Evolutionary conservation across 495 filamentous ascomycete species (phyloP).

Genomic region (Neurospora sp.): DNA sequence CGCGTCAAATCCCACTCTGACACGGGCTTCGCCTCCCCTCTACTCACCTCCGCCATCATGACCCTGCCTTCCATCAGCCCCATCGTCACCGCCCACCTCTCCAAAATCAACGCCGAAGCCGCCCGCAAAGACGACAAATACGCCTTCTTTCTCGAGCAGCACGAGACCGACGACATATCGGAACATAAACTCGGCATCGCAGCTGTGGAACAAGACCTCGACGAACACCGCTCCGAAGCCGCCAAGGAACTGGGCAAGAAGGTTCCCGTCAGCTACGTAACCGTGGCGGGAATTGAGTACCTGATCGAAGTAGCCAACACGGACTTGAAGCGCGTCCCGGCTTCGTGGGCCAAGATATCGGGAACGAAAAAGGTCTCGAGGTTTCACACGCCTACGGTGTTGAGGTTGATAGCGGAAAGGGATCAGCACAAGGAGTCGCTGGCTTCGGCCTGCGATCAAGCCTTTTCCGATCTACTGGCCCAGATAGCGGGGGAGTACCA

Average conservation of each 20-base stretch:
- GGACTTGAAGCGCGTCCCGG: constrained; percentile 73
- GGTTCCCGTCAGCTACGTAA: constrained; percentile 61
- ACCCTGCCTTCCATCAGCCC: constrained; percentile 67
- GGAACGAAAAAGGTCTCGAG: constrained; percentile 88
- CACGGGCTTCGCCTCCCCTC: constrained; percentile 60
- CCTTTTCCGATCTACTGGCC: constrained; percentile 58
- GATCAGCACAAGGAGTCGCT: constrained; percentile 94
- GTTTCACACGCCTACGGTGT: constrained; percentile 90
- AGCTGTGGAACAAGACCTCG: constrained; percentile 76
- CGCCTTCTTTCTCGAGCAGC: constrained; percentile 76
- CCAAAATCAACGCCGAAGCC: constrained; percentile 77
- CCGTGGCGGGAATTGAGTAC: constrained; percentile 84
- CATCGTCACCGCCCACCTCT: constrained; percentile 60
- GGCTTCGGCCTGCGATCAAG: constrained; percentile 84
- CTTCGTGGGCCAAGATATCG: constrained; percentile 87
- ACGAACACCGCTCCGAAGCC: constrained; percentile 61
- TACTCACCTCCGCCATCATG: constrained; percentile 64
- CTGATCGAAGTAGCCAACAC: constrained; percentile 82
- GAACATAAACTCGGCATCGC: constrained; percentile 88
- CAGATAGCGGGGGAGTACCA: constrained; percentile 78
- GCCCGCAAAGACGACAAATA: constrained; percentile 88
- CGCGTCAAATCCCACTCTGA: constrained; percentile 54
- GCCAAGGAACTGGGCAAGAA: constrained; percentile 60
- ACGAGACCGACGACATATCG: constrained; percentile 76
- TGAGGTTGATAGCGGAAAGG: constrained; percentile 70